phyloP scores from a whole-genome alignment of 768 basidiomycete species.

The Tulasnella sp. region DNA sequence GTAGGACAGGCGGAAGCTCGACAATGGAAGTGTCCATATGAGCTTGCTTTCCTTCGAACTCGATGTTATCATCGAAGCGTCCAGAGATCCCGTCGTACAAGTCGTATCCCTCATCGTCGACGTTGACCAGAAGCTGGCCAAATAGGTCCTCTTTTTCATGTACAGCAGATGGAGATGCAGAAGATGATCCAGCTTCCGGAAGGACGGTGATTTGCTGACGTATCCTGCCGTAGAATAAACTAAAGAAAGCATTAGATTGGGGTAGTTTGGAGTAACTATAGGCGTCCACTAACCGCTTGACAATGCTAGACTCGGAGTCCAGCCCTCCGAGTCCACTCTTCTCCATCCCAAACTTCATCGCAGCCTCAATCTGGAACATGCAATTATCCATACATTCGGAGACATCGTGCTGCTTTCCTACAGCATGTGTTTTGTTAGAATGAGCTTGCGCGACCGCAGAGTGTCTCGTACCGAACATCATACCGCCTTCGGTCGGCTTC shows the following conservation, averaged over 20 bases:
- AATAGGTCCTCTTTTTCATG: slow-evolving; percentile 88
- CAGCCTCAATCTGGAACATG: slow-evolving; percentile 96
- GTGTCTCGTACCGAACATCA: slow-evolving; percentile 71
- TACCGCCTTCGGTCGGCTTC: slow-evolving; percentile 53
- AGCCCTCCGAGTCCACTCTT: slow-evolving; percentile 27
- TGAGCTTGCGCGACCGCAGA: neutral
- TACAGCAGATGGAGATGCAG: slow-evolving; percentile 36
- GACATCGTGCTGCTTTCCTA: slow-evolving; percentile 94
- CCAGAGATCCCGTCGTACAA: slow-evolving; percentile 87
- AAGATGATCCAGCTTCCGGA: slow-evolving; percentile 18
- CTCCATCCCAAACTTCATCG: slow-evolving; percentile 50
- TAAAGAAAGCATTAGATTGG: slow-evolving; percentile 21
- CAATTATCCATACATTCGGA: slow-evolving; percentile 99
- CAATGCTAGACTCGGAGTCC: slow-evolving; percentile 52
- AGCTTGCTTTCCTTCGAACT: slow-evolving; percentile 77
- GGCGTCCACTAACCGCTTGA: slow-evolving; percentile 53
- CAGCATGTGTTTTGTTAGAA: neutral
- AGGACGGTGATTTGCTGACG: slow-evolving; percentile 41
- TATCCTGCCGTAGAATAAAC: slow-evolving; percentile 83
- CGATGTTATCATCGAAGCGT: slow-evolving; percentile 82
- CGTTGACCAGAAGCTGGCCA: slow-evolving; percentile 88
- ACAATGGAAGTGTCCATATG: slow-evolving; percentile 80
- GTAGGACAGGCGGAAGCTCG: slow-evolving; percentile 79
- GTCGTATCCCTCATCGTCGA: slow-evolving; percentile 78
- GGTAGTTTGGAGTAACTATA: neutral